Evolutionary conservation across 2,329 filamentous ascomycete genomes (phyloP), one percentile per base, ranked within the genome.

Genomic region (Verticillium zaregamsianum): DNA sequence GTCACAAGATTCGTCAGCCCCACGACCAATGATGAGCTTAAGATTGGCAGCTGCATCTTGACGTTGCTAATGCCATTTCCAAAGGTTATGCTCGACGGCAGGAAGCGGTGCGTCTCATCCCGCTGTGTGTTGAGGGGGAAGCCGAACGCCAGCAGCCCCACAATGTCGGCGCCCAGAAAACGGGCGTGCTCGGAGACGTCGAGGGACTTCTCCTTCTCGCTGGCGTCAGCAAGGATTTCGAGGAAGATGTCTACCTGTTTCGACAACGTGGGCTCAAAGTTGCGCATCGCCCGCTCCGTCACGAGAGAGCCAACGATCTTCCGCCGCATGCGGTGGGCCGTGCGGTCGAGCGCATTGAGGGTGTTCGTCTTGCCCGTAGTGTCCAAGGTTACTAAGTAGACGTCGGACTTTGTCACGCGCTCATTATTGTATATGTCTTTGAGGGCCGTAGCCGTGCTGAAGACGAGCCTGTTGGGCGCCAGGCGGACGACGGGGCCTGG

Each of bases 181-280:
- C 59, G 40, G 28, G 31, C 15, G 31, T 31, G 33, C 31, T 60
- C 33, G 3, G 59, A 45, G 17, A 59, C 35, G 15, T 58, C 35
- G 23, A 63, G n/a, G 2, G 33, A 7, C 9, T 9, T 14, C 14
- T 35, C 3, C 3, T 9, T 35, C 14, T 35, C 33, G 14, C 58
- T 56, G 15, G 59, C 35, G n/a, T 61, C 12, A 12, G 55, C 55
- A 1, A 63, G 20, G n/a, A 32, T 8, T 25, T 58, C 11, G 2
- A 65, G 54, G 57, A 62, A 65, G 4, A 64, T 55, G 55, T 64
- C 49, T 8, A 63, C 57, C 54, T 65, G n/a, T 20, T 56, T n/a
- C 3, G 39, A 15, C 60, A 65, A 59, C 4, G 58, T 62, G 4
- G 63, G 62, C 55, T 65, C 63, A 31, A 63, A 65, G 11, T 25